Conservation (phyloP, 176 grass and related monocot genomes). For the Urochloa ruziziensis region DNA sequence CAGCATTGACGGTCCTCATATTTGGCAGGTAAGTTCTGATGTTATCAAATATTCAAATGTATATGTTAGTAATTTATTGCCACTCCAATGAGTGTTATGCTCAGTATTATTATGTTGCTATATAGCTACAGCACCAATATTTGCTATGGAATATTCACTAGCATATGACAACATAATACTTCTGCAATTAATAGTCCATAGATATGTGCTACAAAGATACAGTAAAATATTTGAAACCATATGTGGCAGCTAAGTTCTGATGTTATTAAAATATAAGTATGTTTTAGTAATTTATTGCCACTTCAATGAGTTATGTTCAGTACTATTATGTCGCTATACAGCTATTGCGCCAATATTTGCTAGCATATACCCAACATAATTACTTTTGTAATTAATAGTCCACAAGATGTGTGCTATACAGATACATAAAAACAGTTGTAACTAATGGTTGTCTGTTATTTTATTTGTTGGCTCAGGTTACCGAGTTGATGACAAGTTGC, state of each 20-base stretch:
- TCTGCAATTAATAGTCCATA: too few relatives aligned
- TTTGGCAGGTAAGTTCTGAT: constrained; percentile 62
- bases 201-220: too few relatives aligned
- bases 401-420: background rate
- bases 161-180: background rate
- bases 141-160: background rate
- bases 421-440: background rate
- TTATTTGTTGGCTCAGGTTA: constrained; percentile 13
- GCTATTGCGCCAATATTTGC: background rate
- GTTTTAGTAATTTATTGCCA: background rate
- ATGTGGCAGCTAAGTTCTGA: constrained; percentile 61
- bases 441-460: background rate
- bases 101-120: background rate
- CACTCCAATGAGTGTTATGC: background rate
- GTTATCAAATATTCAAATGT: background rate
- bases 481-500: background rate
- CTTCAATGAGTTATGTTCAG: background rate
- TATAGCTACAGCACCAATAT: background rate
- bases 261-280: background rate
- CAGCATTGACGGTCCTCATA: constrained; percentile 74
- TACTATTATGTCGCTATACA: background rate
- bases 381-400: background rate
- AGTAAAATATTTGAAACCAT: too few relatives aligned
- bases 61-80: background rate
- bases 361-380: background rate